A percentile compares a stretch with the other conserved stretches of the same genome.
Conservation (phyloP, 805 yeast species). For the Saturnispora zaruensis region DNA sequence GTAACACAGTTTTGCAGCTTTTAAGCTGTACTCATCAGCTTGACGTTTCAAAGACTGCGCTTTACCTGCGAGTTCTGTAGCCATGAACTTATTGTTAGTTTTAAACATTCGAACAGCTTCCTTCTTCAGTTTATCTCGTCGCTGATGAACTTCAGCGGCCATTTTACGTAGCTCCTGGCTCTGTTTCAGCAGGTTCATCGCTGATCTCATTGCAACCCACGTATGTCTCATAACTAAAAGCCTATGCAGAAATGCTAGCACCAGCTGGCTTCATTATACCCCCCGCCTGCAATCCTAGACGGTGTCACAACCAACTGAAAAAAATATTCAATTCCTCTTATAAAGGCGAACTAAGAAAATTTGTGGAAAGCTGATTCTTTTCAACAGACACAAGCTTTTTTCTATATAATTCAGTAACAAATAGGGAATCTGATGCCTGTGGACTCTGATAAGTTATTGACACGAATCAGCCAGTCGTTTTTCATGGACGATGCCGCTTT, state of each 20-base stretch:
- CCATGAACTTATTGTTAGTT: conserved; percentile 3
- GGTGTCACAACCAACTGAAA: not conserved
- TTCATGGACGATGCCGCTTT: conserved; percentile 27
- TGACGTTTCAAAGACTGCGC: conserved; percentile 3
- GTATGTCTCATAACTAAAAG: not conserved
- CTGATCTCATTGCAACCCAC: not conserved
- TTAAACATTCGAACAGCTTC: conserved; percentile 1
- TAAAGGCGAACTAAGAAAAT: not conserved
- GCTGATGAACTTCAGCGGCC: not conserved
- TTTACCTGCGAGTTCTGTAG: conserved; percentile 10
- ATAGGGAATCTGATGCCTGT: not conserved
- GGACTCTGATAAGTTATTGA: conserved; percentile 5
- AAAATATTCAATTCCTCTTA: not conserved
- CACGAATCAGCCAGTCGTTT: conserved; percentile 10
- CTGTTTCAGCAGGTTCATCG: not conserved
- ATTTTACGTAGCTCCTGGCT: not conserved
- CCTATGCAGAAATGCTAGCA: not conserved
- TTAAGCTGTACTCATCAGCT: conserved; percentile 4
- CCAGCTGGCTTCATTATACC: not conserved
- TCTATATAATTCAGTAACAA: not conserved
- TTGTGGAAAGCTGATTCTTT: not conserved
- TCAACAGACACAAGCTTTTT: not conserved
- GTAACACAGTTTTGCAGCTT: conserved; percentile 9
- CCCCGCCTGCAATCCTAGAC: not conserved
- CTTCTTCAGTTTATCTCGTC: conserved; percentile 1